Evolutionary conservation across 2,329 filamentous ascomycete genomes (phyloP), one percentile per base, ranked within the genome.

Genomic region (Alternaria triticimaculans): DNA sequence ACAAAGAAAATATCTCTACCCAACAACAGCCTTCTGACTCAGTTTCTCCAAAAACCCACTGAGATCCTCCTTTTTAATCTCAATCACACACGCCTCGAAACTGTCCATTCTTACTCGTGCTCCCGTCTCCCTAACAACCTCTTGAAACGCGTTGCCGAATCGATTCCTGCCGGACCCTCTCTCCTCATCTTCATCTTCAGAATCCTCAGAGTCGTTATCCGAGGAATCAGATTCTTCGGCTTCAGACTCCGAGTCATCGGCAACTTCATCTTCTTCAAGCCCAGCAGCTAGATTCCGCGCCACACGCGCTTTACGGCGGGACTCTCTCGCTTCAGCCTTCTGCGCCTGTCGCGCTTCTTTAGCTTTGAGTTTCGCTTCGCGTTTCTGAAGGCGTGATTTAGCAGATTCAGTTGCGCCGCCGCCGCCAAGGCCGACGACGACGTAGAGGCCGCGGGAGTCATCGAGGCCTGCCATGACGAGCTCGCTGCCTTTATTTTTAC

Each of bases 71-170:
- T 97, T 97, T 81, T 90, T 90, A n/a, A 99, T 95, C 79, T 99
- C 96, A 50, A 98, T 94, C 8, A 98, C 96, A 75, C 93, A 97
- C 79, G 97, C 93, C 81, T 99, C 96, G 75, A 99, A 99, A 79
- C 92, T 96, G 81, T 99, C 96, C 76, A 97, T 96, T 64, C 94
- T 86, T 20, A 98, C 94, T 15, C 94, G 84, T 0, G 95, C 93
- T 63, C 90, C 96, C 15, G 95, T 98, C 84, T 97, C 93, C 55
- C 91, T 88, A 3, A 97, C 92, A 1, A 98, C 96, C 76, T 97
- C 94, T 78, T 97, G 94, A 80, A 99, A 99, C 4, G 96, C 95
- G 73, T 91, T 94, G 8, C 96, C 96, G 75, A 99, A 99, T 54
- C 92, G 89, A 81, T 98, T 99, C 56, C 92, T 83, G 2, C 94